Evolutionary conservation across 2,329 filamentous ascomycete genomes (phyloP).

Genomic region (Alternaria sp.): DNA sequence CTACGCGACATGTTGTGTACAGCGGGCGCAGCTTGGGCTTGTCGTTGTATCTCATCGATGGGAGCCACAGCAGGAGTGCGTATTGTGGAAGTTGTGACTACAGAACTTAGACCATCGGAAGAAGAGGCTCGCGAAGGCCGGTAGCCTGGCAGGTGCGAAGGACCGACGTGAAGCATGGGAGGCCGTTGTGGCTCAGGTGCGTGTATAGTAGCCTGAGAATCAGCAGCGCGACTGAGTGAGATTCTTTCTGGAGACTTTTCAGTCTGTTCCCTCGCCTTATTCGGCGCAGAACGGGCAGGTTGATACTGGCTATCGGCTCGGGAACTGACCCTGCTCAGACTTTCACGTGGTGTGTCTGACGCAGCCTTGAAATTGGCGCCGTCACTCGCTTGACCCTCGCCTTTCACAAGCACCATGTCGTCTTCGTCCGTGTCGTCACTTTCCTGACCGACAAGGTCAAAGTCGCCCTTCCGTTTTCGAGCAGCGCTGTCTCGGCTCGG

Average conservation of each 20-base stretch:
- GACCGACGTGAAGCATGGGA: slow-evolving; percentile 54
- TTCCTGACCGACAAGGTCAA: slow-evolving; percentile 37
- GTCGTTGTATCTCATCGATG: slow-evolving; percentile 44
- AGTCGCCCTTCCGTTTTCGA: slow-evolving; percentile 34
- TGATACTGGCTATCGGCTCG: slow-evolving; percentile 39
- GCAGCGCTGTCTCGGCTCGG: slow-evolving; percentile 28
- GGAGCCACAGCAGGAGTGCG: slow-evolving; percentile 42
- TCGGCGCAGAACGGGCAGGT: slow-evolving; percentile 27
- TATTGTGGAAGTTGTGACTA: slow-evolving; percentile 46
- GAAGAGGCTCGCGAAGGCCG: slow-evolving; percentile 58
- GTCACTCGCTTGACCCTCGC: slow-evolving; percentile 29
- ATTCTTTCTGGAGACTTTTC: slow-evolving; percentile 36
- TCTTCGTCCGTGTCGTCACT: slow-evolving; percentile 48
- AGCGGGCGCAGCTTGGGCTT: slow-evolving; percentile 30
- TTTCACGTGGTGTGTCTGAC: slow-evolving; percentile 35
- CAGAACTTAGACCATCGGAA: slow-evolving; percentile 54
- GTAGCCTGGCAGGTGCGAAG: slow-evolving; percentile 60
- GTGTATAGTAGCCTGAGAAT: slow-evolving; percentile 34
- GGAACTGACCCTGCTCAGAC: slow-evolving; percentile 29
- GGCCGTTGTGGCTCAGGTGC: slow-evolving; percentile 48
- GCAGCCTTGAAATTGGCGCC: slow-evolving; percentile 34
- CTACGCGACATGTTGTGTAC: slow-evolving; percentile 52
- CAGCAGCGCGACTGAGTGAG: slow-evolving; percentile 33
- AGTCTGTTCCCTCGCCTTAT: slow-evolving; percentile 30
- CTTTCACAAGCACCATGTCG: slow-evolving; percentile 40